Evolutionary conservation across 2,329 filamentous ascomycete genomes (phyloP).

Genomic region (Aspergillus pseudotamarii): DNA sequence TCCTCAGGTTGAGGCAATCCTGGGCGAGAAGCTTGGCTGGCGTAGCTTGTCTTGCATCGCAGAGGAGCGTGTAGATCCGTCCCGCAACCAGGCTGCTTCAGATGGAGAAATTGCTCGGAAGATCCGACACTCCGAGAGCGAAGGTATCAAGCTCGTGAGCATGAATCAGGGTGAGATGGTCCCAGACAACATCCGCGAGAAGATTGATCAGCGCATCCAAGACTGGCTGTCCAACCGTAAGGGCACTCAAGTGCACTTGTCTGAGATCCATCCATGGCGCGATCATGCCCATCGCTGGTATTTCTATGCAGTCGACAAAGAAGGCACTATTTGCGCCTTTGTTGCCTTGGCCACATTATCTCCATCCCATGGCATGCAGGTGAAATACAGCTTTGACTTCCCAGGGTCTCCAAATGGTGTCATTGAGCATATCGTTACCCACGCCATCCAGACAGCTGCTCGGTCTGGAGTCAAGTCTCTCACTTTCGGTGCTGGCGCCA

Average conservation of each 20-base stretch:
- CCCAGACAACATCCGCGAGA: conserved; percentile 67
- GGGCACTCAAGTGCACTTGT: conserved; percentile 85
- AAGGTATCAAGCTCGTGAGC: conserved; percentile 79
- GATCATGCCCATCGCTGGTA: conserved; percentile 83
- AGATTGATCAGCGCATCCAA: conserved; percentile 71
- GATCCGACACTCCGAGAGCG: conserved; percentile 76
- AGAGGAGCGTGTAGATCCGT: conserved; percentile 82
- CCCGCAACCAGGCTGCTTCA: conserved; percentile 67
- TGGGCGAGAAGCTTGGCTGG: conserved; percentile 81
- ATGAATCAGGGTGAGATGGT: conserved; percentile 66
- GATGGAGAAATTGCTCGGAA: conserved; percentile 72
- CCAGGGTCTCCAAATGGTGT: conserved; percentile 81
- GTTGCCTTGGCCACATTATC: conserved; percentile 82
- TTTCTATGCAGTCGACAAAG: conserved; percentile 74
- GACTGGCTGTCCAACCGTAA: conserved; percentile 81
- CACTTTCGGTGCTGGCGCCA: conserved; percentile 86
- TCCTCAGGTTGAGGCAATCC: conserved; percentile 73
- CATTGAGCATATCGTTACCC: conserved; percentile 80
- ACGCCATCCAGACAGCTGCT: conserved; percentile 65
- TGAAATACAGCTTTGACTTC: conserved; percentile 96
- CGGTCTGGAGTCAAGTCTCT: conserved; percentile 65
- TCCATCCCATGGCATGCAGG: conserved; percentile 83
- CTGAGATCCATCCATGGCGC: conserved; percentile 86
- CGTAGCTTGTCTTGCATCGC: conserved; percentile 84
- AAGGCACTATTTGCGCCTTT: conserved; percentile 73